Conservation (phyloP, 371 early-diverging fungal genomes). For the Circinella minor region DNA sequence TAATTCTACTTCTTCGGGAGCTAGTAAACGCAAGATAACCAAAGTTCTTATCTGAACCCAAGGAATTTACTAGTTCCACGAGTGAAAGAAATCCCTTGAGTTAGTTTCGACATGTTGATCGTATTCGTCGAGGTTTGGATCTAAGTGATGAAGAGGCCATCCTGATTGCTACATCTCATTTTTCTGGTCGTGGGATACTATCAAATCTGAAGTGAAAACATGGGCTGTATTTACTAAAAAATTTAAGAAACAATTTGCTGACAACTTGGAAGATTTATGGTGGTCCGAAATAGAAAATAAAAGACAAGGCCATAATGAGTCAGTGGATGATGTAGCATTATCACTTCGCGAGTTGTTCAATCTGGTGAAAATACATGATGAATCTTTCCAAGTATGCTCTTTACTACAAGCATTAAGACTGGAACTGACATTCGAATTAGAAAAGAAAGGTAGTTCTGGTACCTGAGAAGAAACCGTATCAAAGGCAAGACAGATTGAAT, state of each 20-base stretch:
- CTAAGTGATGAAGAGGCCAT: too few relatives aligned
- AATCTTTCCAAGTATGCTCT: neutral
- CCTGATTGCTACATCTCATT: too few relatives aligned
- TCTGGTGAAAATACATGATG: neutral
- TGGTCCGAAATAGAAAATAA: constrained; percentile 4
- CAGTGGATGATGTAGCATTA: constrained; percentile 11
- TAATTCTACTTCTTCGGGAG: too few relatives aligned
- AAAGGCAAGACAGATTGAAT: constrained; percentile 5
- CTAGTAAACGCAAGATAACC: too few relatives aligned
- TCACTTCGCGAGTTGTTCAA: neutral
- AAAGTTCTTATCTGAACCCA: too few relatives aligned
- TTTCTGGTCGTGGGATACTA: neutral
- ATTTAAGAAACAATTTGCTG: constrained; percentile 3
- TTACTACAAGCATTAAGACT: neutral
- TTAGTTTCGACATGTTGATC: too few relatives aligned
- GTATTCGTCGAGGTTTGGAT: too few relatives aligned
- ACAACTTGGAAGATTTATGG: neutral
- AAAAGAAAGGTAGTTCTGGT: neutral
- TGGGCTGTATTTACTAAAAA: neutral
- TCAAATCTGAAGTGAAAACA: neutral
- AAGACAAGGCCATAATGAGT: neutral
- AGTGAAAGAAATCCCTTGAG: too few relatives aligned
- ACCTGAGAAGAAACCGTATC: neutral
- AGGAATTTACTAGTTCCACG: too few relatives aligned
- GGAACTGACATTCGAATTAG: neutral